A percentile compares a stretch with the other conserved stretches of the same genome.
phyloP scores from a whole-genome alignment of 129 eudicot genomes.

The Artemisia argyi region DNA sequence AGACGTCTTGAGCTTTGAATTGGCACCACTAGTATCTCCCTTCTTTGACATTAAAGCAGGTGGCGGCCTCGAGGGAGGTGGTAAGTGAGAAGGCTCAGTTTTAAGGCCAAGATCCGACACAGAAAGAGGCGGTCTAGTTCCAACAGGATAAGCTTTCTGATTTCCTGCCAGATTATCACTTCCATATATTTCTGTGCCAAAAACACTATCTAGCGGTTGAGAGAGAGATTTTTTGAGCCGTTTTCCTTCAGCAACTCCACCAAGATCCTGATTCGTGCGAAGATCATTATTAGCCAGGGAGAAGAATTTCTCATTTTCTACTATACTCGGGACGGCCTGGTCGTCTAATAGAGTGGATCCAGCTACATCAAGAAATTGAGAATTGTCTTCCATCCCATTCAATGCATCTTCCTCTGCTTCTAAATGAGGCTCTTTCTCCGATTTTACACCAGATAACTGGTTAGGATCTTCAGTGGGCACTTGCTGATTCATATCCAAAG shows the following conservation, averaged over 20 bases:
- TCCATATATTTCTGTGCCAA: slow-evolving; percentile 30
- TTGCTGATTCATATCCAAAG: slow-evolving; percentile 54
- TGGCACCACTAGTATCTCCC: slow-evolving; percentile 27
- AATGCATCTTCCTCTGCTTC: slow-evolving; percentile 39
- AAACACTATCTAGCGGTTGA: slow-evolving; percentile 35
- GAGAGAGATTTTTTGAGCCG: slow-evolving; percentile 44
- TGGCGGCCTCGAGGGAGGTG: slow-evolving; percentile 89
- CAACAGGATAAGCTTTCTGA: slow-evolving; percentile 33
- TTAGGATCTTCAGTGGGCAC: slow-evolving; percentile 45
- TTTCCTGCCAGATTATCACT: slow-evolving; percentile 31
- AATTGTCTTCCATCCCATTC: slow-evolving; percentile 31
- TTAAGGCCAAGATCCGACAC: slow-evolving; percentile 69
- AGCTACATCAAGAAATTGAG: slow-evolving; percentile 48
- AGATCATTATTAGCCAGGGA: slow-evolving; percentile 33
- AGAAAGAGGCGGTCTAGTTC: slow-evolving; percentile 43
- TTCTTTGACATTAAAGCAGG: slow-evolving; percentile 56
- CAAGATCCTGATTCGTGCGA: slow-evolving; percentile 27
- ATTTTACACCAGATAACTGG: slow-evolving; percentile 32
- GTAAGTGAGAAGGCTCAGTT: slow-evolving; percentile 76
- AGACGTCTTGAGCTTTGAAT: slow-evolving; percentile 48
- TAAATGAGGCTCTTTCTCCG: slow-evolving; percentile 43
- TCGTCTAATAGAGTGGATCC: slow-evolving; percentile 38
- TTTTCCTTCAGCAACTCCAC: slow-evolving; percentile 41
- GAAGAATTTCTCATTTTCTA: slow-evolving; percentile 32
- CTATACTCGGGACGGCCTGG: slow-evolving; percentile 31